phyloP scores from a whole-genome alignment of 2,329 filamentous ascomycete species.

The Verticillium isaacii region DNA sequence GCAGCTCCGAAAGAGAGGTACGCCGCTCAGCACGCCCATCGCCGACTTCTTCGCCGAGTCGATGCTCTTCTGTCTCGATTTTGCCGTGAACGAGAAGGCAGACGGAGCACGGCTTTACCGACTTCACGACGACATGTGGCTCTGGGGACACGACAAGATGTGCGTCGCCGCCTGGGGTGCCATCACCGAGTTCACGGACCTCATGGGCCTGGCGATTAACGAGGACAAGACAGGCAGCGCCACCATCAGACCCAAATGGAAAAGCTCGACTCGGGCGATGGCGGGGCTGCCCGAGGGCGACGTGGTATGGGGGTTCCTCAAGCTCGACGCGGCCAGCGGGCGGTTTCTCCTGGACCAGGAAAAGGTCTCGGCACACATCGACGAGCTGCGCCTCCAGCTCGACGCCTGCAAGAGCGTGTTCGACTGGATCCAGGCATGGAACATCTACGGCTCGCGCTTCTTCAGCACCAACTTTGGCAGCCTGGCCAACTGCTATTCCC shows the following conservation, averaged over 20 bases:
- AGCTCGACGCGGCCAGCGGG: constrained; percentile 41
- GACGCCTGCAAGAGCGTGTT: constrained; percentile 48
- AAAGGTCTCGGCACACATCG: constrained; percentile 50
- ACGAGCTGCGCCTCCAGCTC: constrained; percentile 52
- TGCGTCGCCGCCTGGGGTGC: constrained; percentile 47
- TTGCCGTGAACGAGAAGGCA: constrained; percentile 52
- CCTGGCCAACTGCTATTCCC: constrained; percentile 49
- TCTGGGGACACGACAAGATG: constrained; percentile 48
- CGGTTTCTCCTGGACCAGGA: constrained; percentile 50
- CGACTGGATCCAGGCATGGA: constrained; percentile 56
- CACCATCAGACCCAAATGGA: constrained; percentile 21
- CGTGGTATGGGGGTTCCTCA: constrained; percentile 55
- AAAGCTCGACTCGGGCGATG: constrained; percentile 11
- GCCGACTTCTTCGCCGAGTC: constrained; percentile 52
- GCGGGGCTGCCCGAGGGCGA: constrained; percentile 43
- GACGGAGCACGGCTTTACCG: constrained; percentile 49
- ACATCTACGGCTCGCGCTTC: constrained; percentile 51
- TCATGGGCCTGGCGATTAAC: constrained; percentile 53
- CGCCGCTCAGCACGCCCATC: constrained; percentile 51
- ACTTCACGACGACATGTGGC: constrained; percentile 61
- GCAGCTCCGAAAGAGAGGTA: constrained; percentile 43
- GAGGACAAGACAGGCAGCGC: constrained; percentile 51
- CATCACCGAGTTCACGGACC: constrained; percentile 42
- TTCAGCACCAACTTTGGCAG: constrained; percentile 54
- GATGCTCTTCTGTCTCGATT: constrained; percentile 58